Evolutionary conservation across 2,329 filamentous ascomycete genomes (phyloP).

Genomic region (Nannizziopsis arthrosporioides): DNA sequence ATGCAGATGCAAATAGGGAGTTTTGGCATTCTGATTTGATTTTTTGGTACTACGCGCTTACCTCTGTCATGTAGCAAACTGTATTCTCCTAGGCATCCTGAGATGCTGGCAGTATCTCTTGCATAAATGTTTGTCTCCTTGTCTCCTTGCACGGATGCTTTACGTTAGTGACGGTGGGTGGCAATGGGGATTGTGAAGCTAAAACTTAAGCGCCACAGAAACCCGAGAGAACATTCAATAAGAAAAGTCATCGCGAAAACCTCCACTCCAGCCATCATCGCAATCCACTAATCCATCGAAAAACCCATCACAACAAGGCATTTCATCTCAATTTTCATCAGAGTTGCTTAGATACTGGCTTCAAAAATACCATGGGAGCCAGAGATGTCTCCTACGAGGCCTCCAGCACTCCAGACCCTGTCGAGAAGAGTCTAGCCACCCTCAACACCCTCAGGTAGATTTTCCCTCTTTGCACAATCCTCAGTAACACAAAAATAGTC

Average conservation of each 20-base stretch:
- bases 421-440: constrained; percentile 72
- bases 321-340: constrained; percentile 17
- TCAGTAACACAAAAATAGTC: too few relatives aligned
- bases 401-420: constrained; percentile 45
- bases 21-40: background rate
- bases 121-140: background rate
- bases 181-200: constrained; percentile 11
- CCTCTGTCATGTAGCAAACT: too few relatives aligned
- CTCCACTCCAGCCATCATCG: constrained; percentile 3
- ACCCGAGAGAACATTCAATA: background rate
- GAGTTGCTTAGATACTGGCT: constrained; percentile 3
- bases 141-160: background rate
- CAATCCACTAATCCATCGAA: constrained; percentile 16
- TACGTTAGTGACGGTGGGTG: constrained; percentile 7
- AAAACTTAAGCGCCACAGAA: constrained; percentile 2
- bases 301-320: constrained; percentile 14
- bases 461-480: background rate
- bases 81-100: too few relatives aligned
- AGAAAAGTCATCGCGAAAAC: constrained; percentile 11
- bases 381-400: constrained; percentile 45
- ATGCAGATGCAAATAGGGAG: background rate
- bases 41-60: too few relatives aligned
- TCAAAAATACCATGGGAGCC: constrained; percentile 39
- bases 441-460: constrained; percentile 64
- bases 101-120: background rate